Evolutionary conservation across 2,329 filamentous ascomycete species (phyloP).

Genomic region (Cylindrodendrum hubeiense): DNA sequence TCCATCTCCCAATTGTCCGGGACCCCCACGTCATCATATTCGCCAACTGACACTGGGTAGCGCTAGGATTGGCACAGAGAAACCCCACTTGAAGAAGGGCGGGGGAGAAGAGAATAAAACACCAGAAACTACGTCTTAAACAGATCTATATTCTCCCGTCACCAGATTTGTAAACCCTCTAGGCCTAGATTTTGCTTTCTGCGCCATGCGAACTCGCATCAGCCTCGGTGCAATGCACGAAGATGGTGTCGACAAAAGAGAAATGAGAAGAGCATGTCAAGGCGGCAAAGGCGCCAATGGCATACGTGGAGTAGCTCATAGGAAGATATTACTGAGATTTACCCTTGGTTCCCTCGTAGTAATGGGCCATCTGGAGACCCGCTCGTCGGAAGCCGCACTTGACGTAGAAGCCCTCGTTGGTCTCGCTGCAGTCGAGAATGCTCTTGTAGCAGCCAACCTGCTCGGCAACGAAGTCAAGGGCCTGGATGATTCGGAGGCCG

Average conservation of each 20-base stretch:
- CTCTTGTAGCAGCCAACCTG: constrained; percentile 96
- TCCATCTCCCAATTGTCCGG: not conserved
- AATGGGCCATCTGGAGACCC: constrained; percentile 96
- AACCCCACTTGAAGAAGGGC: not conserved
- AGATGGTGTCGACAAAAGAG: constrained; percentile 21
- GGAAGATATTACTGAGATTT: constrained; percentile 51
- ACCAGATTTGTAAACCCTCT: constrained; percentile 32
- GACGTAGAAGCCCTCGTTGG: constrained; percentile 97
- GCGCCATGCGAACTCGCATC: constrained; percentile 42
- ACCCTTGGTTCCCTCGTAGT: constrained; percentile 75
- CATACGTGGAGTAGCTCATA: not conserved
- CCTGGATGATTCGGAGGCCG: constrained; percentile 91
- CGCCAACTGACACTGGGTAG: not conserved
- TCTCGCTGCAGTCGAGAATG: constrained; percentile 95
- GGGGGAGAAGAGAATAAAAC: not conserved
- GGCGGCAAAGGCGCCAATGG: not conserved
- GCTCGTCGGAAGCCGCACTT: constrained; percentile 96
- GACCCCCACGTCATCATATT: constrained; percentile 12
- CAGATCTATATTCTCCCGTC: constrained; percentile 35
- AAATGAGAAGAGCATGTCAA: constrained; percentile 17
- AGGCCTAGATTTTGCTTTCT: constrained; percentile 47
- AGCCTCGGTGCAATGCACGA: constrained; percentile 36
- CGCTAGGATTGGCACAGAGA: not conserved
- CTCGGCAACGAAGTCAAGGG: constrained; percentile 88
- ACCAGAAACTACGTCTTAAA: not conserved